Evolutionary conservation across 2,329 filamentous ascomycete genomes (phyloP), one percentile per base, ranked within the genome.

Genomic region (Fusarium napiforme): DNA sequence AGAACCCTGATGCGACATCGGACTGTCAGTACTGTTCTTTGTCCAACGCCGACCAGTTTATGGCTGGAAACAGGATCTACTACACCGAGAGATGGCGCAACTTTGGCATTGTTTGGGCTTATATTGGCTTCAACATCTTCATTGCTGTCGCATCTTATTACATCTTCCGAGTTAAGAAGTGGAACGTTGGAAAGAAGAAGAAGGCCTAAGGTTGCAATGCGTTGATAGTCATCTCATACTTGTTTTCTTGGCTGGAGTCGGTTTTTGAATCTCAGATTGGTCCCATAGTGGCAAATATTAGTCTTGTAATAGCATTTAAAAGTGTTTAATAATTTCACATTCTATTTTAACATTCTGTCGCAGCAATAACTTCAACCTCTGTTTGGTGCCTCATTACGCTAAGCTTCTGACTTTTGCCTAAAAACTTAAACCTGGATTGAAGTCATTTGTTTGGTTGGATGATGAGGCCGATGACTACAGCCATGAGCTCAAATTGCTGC

Each of bases 111-210:
- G 69, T 72, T 1, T 75, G 73, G 73, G 69, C 62, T 4, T 75
- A 71, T 12, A 40, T 75, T 28, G 59, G 49, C 9, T 75, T 75
- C 32, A 75, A 75, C 12, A 73, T 75, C 26, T 70, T 55, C 11
- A 45, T 59, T 53, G 59, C 67, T 30, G 73, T 75, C 26, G 28
- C 36, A 4, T 49, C 70, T 19, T 75, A 75, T 9, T 75, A 75
- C 37, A 28, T 73, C 7, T 75, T 75, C 50, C 50, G 72, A 9
- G 71, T 76, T 1, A 75, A 72, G 63, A 75, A 74, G 36, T 74
- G 72, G 72, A 73, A 59, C 30, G 37, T 72, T 11, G 69, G 69
- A 39, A 72, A 72, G 65, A 73, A 69, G 55, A 72, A 73, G 46
- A 63, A 56, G 70, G 69, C 40, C 19, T 72, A 28, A 62, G 8